phyloP scores from a whole-genome alignment of 2,329 filamentous ascomycete genomes.

The Onygenales sp. region DNA sequence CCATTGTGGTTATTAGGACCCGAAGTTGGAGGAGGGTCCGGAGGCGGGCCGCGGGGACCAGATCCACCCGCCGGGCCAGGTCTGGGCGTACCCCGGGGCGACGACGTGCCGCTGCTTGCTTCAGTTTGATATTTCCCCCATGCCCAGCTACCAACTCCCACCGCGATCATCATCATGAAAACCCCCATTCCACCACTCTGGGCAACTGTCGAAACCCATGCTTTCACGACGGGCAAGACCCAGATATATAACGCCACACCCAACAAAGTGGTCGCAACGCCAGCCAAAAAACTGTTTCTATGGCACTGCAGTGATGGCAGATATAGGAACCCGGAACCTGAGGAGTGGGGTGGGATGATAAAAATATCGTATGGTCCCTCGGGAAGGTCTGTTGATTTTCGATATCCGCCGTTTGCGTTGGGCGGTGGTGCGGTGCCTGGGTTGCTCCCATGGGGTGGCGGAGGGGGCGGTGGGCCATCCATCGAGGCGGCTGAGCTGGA shows the following conservation, averaged over 20 bases:
- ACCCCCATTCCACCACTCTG: constrained; percentile 66
- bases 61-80: constrained; percentile 20
- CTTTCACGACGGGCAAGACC: constrained; percentile 61
- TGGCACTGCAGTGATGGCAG: constrained; percentile 82
- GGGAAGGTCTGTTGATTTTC: constrained; percentile 54
- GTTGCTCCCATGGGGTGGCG: constrained; percentile 77
- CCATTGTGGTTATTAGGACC: constrained; percentile 12
- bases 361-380: constrained; percentile 95
- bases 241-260: constrained; percentile 63
- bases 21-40: constrained; percentile 16
- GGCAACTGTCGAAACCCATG: constrained; percentile 63
- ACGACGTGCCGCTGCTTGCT: constrained; percentile 25
- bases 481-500: constrained; percentile 13
- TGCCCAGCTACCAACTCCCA: constrained; percentile 71
- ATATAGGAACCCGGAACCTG: constrained; percentile 84
- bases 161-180: constrained; percentile 58
- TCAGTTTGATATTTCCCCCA: constrained; percentile 55
- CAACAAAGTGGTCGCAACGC: constrained; percentile 67
- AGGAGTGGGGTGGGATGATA: constrained; percentile 84
- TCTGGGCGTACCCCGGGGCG: constrained; percentile 9
- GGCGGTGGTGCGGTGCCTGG: constrained; percentile 30
- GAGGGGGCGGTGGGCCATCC: constrained; percentile 49
- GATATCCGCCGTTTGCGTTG: constrained; percentile 18
- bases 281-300: constrained; percentile 82
- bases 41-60: constrained; percentile 20